Conservation (phyloP, 75 land plant genomes). For the Isoetes taiwanensis region DNA sequence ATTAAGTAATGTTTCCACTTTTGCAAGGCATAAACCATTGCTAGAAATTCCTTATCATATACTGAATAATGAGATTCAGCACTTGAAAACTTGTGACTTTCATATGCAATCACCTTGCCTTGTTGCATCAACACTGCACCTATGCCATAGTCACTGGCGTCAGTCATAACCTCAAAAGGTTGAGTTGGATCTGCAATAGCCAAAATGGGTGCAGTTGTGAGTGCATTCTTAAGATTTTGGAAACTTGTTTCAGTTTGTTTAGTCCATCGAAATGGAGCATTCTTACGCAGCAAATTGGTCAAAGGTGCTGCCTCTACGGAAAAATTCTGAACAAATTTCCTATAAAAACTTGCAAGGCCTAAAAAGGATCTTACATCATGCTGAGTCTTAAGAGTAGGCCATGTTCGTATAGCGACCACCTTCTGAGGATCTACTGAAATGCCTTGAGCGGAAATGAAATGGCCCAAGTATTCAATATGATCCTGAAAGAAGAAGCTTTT, state of each 20-base stretch:
- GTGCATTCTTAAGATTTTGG: not conserved
- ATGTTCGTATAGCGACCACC: not conserved
- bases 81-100: slow-evolving; percentile 6
- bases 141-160: not conserved
- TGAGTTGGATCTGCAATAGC: not conserved
- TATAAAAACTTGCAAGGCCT: not conserved
- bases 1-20: not conserved
- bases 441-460: not conserved
- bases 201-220: not conserved
- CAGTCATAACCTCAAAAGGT: not conserved
- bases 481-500: slow-evolving; percentile 3
- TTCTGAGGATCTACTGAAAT: not conserved
- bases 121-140: not conserved
- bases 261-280: not conserved
- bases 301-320: not conserved
- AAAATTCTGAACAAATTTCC: not conserved
- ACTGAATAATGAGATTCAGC: slow-evolving; percentile 3
- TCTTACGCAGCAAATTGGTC: not conserved
- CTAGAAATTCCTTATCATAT: slow-evolving; percentile 5
- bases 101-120: not conserved
- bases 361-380: not conserved
- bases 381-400: not conserved
- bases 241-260: not conserved
- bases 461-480: slow-evolving; percentile 1
- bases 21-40: slow-evolving; percentile 4